These are phyloP conservation scores for Coelastrella sp. DNA, from an alignment of 139 green algal species.

Conservation along the genomic window DNA sequence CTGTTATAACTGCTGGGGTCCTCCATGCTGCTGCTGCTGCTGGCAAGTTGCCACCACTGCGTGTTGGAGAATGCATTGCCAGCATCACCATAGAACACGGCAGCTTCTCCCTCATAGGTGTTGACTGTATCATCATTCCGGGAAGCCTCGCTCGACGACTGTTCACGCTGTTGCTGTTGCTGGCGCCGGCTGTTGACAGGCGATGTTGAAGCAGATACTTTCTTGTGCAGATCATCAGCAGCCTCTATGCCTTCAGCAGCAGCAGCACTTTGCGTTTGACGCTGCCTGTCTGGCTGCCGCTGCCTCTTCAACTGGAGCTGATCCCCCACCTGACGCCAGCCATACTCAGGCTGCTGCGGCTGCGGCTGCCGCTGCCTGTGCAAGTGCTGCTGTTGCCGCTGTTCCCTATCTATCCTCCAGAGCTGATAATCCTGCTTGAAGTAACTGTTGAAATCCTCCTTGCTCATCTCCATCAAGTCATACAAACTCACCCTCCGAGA, in stretches of 20 bases:
- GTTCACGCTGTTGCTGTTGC: neutral
- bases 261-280: neutral
- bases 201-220: neutral
- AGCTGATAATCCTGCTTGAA: neutral
- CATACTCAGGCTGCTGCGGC: neutral
- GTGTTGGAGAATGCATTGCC: neutral
- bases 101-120: neutral
- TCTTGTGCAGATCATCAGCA: neutral
- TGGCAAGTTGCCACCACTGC: neutral
- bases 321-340: neutral
- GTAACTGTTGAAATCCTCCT: neutral
- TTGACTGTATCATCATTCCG: neutral
- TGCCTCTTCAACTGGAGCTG: neutral
- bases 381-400: neutral
- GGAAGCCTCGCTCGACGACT: neutral
- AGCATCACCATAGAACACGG: neutral
- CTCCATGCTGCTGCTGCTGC: neutral
- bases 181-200: neutral
- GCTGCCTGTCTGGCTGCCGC: neutral
- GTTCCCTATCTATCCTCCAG: neutral
- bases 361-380: neutral
- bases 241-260: neutral
- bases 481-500: neutral
- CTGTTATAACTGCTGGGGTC: neutral
- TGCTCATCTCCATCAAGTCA: neutral